Evolutionary conservation across 2,329 filamentous ascomycete genomes (phyloP), one percentile per base, ranked within the genome.

Genomic region (Botrytis porri): DNA sequence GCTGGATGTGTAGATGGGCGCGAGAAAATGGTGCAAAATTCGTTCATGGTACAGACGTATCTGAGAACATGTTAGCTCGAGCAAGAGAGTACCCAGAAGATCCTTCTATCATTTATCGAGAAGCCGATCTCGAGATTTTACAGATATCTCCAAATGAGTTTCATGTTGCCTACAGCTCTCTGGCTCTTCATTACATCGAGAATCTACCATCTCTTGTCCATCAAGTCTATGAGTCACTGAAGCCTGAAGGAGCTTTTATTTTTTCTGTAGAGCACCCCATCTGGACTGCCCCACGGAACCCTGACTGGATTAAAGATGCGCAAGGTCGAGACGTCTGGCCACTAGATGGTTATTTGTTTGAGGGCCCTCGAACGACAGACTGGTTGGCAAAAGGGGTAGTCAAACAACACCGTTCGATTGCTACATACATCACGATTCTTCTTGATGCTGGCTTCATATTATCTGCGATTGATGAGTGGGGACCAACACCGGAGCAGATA

Each of bases 161-260:
- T 45, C 39, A 64, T 6, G 61, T 41, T 41, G 37, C 61, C n/a
- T 64, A 64, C 25, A 43, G 61, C 39, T 64, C 61, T 14, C 39
- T 64, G 9, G 39, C 18, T 32, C 39, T 64, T 43, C 61, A 45
- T 22, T 45, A 64, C n/a, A 45, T 64, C 4, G 39, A 43, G 39
- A 64, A 64, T 45, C 61, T 64, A 25, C 10, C 61, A 64, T 29
- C 45, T 7, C 35, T 66, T 18, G 2, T 37, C 25, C 32, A 10
- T 18, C 35, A 66, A 54, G 32, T 66, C 5, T 39, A n/a, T 7
- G 39, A 22, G 39, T 54, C 45, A 39, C 2, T 66, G 22, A 54
- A 54, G 35, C 32, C 25, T 18, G 8, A 45, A 39, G 88, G 88
- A 71, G 93, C 94, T 3, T 97, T 99, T 80, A 90, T 98, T 14